These are phyloP conservation scores for Solanum bulbocastanum DNA, from an alignment of 257 asterid species.

Conservation along the genomic window DNA sequence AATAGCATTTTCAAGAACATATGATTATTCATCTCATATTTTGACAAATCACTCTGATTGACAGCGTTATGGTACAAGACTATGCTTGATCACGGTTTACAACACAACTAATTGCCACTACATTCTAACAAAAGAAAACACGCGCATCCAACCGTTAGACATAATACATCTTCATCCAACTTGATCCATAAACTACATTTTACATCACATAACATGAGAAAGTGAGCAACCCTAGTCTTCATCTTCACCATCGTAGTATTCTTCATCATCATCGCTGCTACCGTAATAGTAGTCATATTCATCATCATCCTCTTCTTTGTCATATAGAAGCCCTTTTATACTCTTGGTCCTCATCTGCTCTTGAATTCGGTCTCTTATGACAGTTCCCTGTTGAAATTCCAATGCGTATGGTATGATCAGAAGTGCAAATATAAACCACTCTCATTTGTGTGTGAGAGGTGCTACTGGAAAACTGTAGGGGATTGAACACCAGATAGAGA, in stretches of 20 bases:
- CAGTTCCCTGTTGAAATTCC: constrained; percentile 33
- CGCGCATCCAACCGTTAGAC: neutral
- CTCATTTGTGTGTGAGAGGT: neutral
- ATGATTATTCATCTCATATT: neutral
- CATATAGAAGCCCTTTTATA: constrained; percentile 25
- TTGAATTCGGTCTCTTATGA: constrained; percentile 44
- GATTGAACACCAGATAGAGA: neutral
- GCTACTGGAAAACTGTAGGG: neutral
- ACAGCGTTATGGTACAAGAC: neutral
- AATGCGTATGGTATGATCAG: neutral
- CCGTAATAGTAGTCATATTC: constrained; percentile 16
- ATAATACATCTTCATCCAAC: neutral
- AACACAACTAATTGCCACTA: neutral
- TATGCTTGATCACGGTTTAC: neutral
- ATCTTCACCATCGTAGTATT: constrained; percentile 24
- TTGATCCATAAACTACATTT: neutral
- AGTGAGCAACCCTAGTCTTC: constrained; percentile 2
- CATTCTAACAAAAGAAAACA: neutral
- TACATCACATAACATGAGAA: neutral
- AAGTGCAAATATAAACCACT: neutral
- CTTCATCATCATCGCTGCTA: constrained; percentile 14
- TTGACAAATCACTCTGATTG: neutral
- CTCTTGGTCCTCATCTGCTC: constrained; percentile 33
- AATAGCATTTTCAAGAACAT: neutral
- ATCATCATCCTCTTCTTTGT: constrained; percentile 24